Conservation (phyloP, 148 eudicot species). For the Dysphania ambrosioides region DNA sequence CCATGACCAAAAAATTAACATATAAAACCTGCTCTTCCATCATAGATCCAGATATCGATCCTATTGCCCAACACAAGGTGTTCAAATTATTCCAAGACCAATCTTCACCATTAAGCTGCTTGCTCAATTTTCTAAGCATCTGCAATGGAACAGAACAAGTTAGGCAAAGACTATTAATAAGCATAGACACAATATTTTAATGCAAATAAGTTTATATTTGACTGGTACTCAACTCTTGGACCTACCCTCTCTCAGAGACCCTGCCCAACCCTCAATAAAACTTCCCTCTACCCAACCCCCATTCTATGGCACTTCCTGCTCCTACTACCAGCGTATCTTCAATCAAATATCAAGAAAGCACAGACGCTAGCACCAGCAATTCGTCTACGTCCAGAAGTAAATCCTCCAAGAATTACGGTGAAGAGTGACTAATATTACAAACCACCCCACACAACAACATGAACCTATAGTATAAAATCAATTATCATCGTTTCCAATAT, state of each 20-base stretch:
- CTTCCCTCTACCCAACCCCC: too few species aligned
- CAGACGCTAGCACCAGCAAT: not conserved
- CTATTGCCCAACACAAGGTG: conserved; percentile 99
- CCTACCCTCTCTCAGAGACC: too few species aligned
- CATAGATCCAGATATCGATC: conserved; percentile 99
- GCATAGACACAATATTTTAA: not conserved
- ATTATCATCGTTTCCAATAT: not conserved
- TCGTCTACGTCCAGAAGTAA: not conserved
- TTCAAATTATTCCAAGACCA: conserved; percentile 99
- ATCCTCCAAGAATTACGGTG: not conserved
- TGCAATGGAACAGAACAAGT: conserved; percentile 22
- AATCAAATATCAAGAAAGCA: not conserved
- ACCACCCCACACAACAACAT: not conserved
- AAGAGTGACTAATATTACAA: not conserved
- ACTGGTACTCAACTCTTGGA: too few species aligned
- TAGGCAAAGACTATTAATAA: not conserved
- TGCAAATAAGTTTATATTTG: not conserved
- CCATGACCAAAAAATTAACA: too few species aligned
- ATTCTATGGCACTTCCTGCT: too few species aligned
- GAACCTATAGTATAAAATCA: not conserved
- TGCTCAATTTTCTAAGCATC: conserved; percentile 87
- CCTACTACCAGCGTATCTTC: too few species aligned
- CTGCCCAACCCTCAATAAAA: too few species aligned
- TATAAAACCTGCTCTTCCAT: conserved; percentile 79
- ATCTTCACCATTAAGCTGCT: conserved; percentile 91